Evolutionary conservation across 106 monocot species (phyloP).

Genomic region (Apostasia shenzhenica): DNA sequence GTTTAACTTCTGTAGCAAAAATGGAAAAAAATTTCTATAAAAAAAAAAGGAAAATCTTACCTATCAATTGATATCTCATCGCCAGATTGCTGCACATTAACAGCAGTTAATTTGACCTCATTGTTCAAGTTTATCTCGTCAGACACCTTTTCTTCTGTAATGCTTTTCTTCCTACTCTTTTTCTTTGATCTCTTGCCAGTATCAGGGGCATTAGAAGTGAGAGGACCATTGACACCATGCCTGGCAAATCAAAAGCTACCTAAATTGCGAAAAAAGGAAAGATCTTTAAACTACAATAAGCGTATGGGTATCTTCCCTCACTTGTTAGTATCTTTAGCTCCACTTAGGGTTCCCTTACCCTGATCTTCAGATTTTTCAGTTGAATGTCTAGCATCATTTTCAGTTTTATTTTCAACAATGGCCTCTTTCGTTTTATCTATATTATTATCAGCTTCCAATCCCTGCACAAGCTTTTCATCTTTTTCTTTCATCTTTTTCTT

Average conservation of each 20-base stretch:
- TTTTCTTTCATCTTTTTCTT: conserved; percentile 43
- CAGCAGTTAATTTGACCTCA: background rate
- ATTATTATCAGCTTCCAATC: conserved; percentile 14
- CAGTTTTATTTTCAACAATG: conserved; percentile 20
- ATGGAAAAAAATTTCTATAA: no score
- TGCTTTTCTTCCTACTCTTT: conserved; percentile 39
- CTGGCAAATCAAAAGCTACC: conserved; percentile 3
- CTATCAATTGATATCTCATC: background rate
- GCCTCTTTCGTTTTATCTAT: conserved; percentile 30
- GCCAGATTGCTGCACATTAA: background rate
- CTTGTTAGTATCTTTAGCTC: conserved; percentile 12
- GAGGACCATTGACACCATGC: conserved; percentile 3
- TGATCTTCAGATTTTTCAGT: conserved; percentile 5
- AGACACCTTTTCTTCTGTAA: conserved; percentile 2
- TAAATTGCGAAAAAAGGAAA: background rate
- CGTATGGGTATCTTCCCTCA: conserved; percentile 5
- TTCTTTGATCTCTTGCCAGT: conserved; percentile 28
- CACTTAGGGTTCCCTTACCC: conserved; percentile 8
- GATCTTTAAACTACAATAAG: background rate
- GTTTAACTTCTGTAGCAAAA: no score
- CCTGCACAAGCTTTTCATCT: conserved; percentile 9
- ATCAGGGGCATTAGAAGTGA: conserved; percentile 11
- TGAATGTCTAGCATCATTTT: conserved; percentile 4
- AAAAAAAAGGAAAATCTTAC: background rate
- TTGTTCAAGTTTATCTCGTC: background rate